Conservation (phyloP, 169 alveolate genomes). For the Plasmodium yoelii region DNA sequence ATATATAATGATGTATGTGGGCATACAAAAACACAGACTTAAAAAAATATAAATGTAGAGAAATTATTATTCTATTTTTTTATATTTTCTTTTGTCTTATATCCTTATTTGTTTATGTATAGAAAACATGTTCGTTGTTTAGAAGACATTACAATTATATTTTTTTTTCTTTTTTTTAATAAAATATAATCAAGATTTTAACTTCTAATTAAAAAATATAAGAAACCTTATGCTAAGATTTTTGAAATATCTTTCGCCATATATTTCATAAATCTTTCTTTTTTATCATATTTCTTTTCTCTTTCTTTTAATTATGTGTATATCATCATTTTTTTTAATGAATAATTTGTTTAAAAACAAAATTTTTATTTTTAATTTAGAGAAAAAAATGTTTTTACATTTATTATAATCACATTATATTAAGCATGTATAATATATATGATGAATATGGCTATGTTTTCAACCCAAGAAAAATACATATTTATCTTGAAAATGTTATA, state of each 20-base stretch:
- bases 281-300: slow-evolving; percentile 45
- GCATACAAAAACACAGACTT: no score
- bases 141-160: slow-evolving; percentile 58
- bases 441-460: background rate
- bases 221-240: slow-evolving; percentile 17
- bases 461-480: background rate
- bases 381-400: background rate
- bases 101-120: slow-evolving; percentile 3
- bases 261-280: slow-evolving; percentile 30
- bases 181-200: slow-evolving; percentile 45
- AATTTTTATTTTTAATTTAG: background rate
- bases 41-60: no score
- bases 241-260: slow-evolving; percentile 76
- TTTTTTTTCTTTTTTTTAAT: slow-evolving; percentile 5
- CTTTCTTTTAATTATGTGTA: slow-evolving; percentile 9
- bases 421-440: background rate
- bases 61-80: background rate
- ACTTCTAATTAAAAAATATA: slow-evolving; percentile 44
- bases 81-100: slow-evolving; percentile 13
- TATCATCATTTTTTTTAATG: slow-evolving; percentile 70
- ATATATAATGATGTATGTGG: background rate
- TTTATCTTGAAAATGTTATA: no score
- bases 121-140: slow-evolving; percentile 4
- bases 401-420: no score
- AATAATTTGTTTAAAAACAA: slow-evolving; percentile 17